Conservation (phyloP, 495 filamentous ascomycete species). For the Aspergillus funiculosus region DNA sequence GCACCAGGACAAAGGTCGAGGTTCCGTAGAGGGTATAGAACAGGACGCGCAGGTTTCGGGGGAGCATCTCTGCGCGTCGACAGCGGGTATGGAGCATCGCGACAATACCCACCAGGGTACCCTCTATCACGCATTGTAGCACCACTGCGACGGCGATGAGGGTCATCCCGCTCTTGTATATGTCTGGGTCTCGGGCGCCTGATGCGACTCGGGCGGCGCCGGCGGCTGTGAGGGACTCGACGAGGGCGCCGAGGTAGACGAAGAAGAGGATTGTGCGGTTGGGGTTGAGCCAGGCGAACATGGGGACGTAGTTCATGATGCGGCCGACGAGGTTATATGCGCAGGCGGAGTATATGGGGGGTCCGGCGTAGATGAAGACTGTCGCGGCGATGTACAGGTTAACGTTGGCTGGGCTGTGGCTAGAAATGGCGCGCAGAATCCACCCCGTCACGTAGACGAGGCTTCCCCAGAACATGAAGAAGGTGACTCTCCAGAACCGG, state of each 20-base stretch:
- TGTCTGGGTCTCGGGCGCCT: conserved; percentile 11
- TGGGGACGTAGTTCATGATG: conserved; percentile 43
- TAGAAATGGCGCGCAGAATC: conserved; percentile 35
- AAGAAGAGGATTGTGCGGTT: conserved; percentile 25
- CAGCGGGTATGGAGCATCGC: conserved; percentile 31
- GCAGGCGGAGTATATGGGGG: conserved; percentile 51
- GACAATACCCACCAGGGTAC: conserved; percentile 29
- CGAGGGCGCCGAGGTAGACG: conserved; percentile 8
- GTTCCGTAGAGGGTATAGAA: conserved; percentile 39
- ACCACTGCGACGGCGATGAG: conserved; percentile 33
- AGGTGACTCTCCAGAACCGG: conserved; percentile 39
- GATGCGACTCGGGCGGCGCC: conserved; percentile 37
- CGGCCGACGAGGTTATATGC: conserved; percentile 55
- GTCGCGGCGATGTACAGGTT: conserved; percentile 48
- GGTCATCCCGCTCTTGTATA: conserved; percentile 24
- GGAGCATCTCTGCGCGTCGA: conserved; percentile 14
- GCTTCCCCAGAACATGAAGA: conserved; percentile 40
- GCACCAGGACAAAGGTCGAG: conserved; percentile 16
- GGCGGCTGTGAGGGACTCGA: conserved; percentile 33
- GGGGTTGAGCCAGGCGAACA: conserved; percentile 39
- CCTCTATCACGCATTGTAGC: conserved; percentile 34
- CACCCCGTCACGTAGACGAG: conserved; percentile 40
- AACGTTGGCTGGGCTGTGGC: conserved; percentile 28
- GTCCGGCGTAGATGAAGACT: conserved; percentile 47
- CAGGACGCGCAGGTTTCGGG: conserved; percentile 31